Evolutionary conservation across 164 flowering plant genomes (phyloP).

Genomic region (Hamamelis virginiana): DNA sequence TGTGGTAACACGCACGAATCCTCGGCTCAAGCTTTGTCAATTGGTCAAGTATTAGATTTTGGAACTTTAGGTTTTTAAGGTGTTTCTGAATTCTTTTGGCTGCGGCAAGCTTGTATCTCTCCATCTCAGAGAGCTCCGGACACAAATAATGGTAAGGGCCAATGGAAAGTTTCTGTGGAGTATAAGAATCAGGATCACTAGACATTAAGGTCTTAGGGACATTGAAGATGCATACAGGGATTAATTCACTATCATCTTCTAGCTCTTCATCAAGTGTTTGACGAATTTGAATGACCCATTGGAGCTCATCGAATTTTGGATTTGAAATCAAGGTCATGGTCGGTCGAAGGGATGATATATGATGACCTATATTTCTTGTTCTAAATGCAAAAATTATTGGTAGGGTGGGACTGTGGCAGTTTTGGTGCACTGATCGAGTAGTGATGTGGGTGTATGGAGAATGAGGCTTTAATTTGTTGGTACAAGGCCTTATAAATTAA

Average conservation of each 20-base stretch:
- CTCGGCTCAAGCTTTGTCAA: constrained; percentile 20
- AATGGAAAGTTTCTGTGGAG: constrained; percentile 48
- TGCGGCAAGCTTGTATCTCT: constrained; percentile 43
- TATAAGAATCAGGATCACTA: constrained; percentile 36
- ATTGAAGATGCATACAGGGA: constrained; percentile 41
- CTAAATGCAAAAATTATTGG: background rate
- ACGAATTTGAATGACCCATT: constrained; percentile 53
- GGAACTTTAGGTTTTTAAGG: constrained; percentile 23
- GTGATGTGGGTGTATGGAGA: background rate
- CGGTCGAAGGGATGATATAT: constrained; percentile 1
- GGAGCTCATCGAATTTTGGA: constrained; percentile 36
- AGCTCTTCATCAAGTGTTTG: constrained; percentile 42
- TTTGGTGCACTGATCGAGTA: background rate
- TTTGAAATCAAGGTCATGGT: constrained; percentile 10
- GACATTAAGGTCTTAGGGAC: constrained; percentile 45
- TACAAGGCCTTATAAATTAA: too few species aligned
- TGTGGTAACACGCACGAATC: constrained; percentile 49
- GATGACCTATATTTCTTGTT: too few species aligned
- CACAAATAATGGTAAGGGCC: constrained; percentile 53
- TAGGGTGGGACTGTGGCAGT: background rate
- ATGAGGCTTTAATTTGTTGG: too few species aligned
- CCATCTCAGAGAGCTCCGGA: constrained; percentile 46
- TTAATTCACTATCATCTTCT: constrained; percentile 35
- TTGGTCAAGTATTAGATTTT: constrained; percentile 30
- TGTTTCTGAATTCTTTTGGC: constrained; percentile 32